phyloP scores from a whole-genome alignment of 176 grass and related monocot species.

The Musa schizocarpa region DNA sequence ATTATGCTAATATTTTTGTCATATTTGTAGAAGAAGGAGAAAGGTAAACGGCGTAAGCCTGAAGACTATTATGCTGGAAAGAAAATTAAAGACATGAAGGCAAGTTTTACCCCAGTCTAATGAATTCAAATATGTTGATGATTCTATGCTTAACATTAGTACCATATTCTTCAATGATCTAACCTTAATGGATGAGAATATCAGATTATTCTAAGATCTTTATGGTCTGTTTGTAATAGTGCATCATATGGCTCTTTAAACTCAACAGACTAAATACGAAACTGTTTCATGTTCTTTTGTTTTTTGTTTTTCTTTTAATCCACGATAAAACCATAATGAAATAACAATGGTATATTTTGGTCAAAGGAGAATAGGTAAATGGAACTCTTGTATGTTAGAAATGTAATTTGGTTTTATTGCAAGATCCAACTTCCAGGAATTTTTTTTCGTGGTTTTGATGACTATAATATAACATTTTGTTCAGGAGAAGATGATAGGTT shows the following conservation, averaged over 20 bases:
- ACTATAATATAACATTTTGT: conserved; percentile 9
- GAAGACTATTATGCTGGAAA: conserved; percentile 71
- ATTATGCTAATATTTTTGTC: conserved; percentile 17
- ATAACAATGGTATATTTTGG: too few relatives aligned
- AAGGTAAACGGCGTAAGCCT: conserved; percentile 53
- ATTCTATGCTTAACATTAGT: not conserved
- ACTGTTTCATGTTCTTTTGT: not conserved
- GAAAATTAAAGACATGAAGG: conserved; percentile 72
- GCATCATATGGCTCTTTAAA: not conserved
- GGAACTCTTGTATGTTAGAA: not conserved
- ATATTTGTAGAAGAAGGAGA: conserved; percentile 57
- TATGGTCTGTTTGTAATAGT: not conserved
- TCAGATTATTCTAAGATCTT: too few relatives aligned
- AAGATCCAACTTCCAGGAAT: conserved; percentile 9
- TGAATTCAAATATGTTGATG: not conserved
- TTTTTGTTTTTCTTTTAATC: not conserved
- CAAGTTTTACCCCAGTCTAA: conserved; percentile 20
- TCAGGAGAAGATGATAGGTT: conserved; percentile 54
- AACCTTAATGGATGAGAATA: not conserved
- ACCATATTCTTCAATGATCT: not conserved
- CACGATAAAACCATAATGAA: too few relatives aligned
- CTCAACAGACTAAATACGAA: not conserved
- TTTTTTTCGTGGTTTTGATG: not conserved
- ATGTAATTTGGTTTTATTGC: not conserved
- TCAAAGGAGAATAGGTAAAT: too few relatives aligned